Conservation (phyloP, 148 eudicot genomes). For the Camellia sinensis region DNA sequence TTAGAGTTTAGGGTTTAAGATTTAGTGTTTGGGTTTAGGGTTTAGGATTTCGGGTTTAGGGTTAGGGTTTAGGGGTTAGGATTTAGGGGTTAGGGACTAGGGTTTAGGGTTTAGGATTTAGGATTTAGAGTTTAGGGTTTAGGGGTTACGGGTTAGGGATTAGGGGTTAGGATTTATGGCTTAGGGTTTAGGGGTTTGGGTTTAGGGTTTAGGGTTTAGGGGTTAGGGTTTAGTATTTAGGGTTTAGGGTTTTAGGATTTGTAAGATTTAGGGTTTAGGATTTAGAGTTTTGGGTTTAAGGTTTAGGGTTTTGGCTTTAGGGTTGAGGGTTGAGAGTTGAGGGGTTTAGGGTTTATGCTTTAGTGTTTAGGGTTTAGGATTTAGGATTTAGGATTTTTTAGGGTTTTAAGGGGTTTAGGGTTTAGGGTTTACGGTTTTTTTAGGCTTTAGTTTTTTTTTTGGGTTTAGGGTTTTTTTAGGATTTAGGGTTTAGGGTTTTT, state of each 20-base stretch:
- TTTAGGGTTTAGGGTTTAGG: neutral
- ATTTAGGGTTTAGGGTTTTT: no score
- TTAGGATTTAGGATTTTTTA: neutral
- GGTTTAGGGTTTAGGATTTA: constrained; percentile 5
- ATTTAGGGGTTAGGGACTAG: constrained; percentile 1
- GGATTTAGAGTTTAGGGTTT: neutral
- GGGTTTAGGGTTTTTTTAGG: neutral
- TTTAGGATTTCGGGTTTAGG: neutral
- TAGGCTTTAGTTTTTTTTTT: neutral
- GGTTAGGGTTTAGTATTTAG: neutral
- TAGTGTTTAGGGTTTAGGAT: constrained; percentile 1
- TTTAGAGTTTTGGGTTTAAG: neutral
- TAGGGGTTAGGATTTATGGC: neutral
- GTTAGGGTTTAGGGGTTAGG: neutral
- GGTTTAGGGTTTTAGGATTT: neutral
- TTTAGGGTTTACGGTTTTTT: neutral
- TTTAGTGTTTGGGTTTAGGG: neutral
- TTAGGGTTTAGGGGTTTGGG: neutral
- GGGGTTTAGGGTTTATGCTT: neutral
- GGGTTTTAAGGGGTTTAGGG: neutral
- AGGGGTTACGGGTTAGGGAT: neutral
- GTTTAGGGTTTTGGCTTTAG: neutral
- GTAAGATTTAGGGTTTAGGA: neutral
- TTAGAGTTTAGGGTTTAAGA: neutral
- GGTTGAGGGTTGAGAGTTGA: neutral